phyloP scores from a whole-genome alignment of 768 basidiomycete genomes.

The Kwoniella sp. region DNA sequence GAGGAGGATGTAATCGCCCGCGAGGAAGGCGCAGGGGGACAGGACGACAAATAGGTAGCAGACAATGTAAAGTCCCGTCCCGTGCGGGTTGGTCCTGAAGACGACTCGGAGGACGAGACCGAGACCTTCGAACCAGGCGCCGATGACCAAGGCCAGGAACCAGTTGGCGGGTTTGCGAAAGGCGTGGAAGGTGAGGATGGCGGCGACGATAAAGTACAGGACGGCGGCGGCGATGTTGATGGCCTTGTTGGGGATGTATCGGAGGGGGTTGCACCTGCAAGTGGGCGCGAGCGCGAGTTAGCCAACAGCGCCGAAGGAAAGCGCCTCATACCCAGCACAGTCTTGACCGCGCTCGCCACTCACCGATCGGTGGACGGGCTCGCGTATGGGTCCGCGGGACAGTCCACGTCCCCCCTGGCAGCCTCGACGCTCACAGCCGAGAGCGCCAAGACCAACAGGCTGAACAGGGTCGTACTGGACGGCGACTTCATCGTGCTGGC shows the following conservation, averaged over 20 bases:
- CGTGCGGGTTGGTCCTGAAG: constrained; percentile 42
- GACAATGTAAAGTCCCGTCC: constrained; percentile 41
- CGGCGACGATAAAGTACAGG: constrained; percentile 44
- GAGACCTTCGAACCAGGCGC: constrained; percentile 43
- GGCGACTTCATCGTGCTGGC: not conserved
- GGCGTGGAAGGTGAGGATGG: constrained; percentile 37
- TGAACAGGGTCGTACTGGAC: not conserved
- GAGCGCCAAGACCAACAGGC: not conserved
- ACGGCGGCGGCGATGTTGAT: constrained; percentile 34
- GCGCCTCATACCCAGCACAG: not conserved
- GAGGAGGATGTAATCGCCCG: constrained; percentile 48
- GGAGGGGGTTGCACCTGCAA: constrained; percentile 47
- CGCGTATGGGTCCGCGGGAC: constrained; percentile 13
- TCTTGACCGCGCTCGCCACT: not conserved
- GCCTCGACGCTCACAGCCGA: not conserved
- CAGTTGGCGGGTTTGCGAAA: constrained; percentile 35
- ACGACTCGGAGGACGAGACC: constrained; percentile 43
- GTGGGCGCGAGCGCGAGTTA: not conserved
- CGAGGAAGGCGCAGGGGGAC: constrained; percentile 49
- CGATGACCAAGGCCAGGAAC: constrained; percentile 45
- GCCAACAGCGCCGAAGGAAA: not conserved
- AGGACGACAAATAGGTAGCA: constrained; percentile 47
- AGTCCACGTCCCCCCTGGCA: not conserved
- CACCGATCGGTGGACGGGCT: constrained; percentile 12
- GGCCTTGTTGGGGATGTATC: constrained; percentile 44